Evolutionary conservation across 805 yeast genomes (phyloP), one percentile per base, ranked within the genome.

Genomic region (Ogataea pignaliae): DNA sequence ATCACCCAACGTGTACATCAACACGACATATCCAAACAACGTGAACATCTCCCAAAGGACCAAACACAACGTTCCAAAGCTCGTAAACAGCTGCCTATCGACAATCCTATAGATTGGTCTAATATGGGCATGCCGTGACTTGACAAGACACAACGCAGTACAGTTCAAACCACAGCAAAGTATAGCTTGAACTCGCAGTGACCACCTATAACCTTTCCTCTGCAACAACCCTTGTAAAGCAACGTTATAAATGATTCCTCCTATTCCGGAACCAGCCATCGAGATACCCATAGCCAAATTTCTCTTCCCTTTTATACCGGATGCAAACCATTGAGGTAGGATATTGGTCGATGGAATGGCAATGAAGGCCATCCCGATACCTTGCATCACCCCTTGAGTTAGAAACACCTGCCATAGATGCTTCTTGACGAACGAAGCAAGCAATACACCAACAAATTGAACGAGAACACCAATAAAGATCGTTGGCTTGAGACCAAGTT

Each of bases 351-450:
- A 79, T 1, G 91, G 84, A 3, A 80, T 70, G 41, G 78, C 75
- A 31, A 80, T 66, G 13, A 79, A 57, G 0, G 87, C 79, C 51
- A 79, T 59, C 2, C 83, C 82, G 29, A 75, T 56, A 31, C 88
- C 85, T 42, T 73, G 74, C 36, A 85, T 47, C 2, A 83, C 67
- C 26, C 91, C 90, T 61, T 85, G 90, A 7, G 87, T 77, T 34
- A 81, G 59, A 54, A 73, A 81, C 13, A 85, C 56, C 48, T 85
- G 81, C 89, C 90, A 84, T 16, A 79, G 55, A 33, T 70, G n/a
- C n/a, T 67, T 2, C 70, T 73, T 1, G 85, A 61, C n/a, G 54
- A 72, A 81, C 6, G 84, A 75, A 1, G 90, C 88, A 50, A 84
- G 53, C 43, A 85, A 46, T 32, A 75, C 69, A 0, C 81, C 84